Conservation (phyloP, 176 grass and related monocot genomes). For the Canna indica region DNA sequence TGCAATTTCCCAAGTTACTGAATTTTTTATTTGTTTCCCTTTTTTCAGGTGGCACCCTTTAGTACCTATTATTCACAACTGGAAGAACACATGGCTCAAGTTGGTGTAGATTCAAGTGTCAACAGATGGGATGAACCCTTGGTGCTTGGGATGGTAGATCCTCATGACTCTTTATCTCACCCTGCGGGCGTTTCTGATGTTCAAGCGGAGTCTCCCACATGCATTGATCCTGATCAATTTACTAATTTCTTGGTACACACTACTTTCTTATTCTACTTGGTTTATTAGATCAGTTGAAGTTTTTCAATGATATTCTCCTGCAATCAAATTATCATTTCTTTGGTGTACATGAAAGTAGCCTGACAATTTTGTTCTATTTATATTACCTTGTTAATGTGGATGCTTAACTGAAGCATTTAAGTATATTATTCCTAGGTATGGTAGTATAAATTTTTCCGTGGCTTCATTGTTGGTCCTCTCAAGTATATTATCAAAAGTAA, state of each 20-base stretch:
- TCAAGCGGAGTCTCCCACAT: conserved; percentile 21
- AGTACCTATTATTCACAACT: conserved; percentile 24
- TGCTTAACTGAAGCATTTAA: background rate
- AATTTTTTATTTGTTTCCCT: background rate
- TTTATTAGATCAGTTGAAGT: background rate
- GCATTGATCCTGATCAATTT: conserved; percentile 22
- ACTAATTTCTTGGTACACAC: conserved; percentile 19
- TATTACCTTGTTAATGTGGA: background rate
- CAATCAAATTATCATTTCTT: background rate
- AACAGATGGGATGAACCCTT: conserved; percentile 27
- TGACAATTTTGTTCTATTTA: background rate
- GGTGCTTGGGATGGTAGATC: conserved; percentile 25
- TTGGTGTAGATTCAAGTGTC: conserved; percentile 15
- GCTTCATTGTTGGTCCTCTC: background rate
- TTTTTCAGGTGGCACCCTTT: conserved; percentile 19
- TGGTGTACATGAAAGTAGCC: background rate
- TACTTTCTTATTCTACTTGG: background rate
- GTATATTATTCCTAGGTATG: background rate
- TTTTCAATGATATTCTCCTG: background rate
- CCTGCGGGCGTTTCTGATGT: conserved; percentile 22
- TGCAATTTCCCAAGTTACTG: background rate
- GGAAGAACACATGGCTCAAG: conserved; percentile 25
- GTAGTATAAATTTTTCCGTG: background rate
- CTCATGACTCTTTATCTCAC: conserved; percentile 30
- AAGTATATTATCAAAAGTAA: background rate